Conservation (phyloP, 2,329 filamentous ascomycete genomes). For the Hypomyces rosellus region DNA sequence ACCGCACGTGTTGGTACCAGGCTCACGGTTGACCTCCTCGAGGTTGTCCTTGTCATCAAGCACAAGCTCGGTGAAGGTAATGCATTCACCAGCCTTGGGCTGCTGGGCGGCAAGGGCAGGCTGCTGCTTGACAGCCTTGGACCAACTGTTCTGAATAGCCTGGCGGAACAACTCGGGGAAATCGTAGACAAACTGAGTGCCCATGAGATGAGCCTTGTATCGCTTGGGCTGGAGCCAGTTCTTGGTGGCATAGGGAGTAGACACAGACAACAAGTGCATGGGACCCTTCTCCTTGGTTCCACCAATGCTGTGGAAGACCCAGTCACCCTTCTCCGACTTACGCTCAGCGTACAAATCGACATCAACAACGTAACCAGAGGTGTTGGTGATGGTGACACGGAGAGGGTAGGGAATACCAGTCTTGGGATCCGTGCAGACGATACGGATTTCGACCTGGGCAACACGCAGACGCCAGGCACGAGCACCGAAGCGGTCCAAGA, state of each 20-base stretch:
- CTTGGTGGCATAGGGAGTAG: constrained; percentile 93
- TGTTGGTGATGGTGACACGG: constrained; percentile 95
- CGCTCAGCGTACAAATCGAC: constrained; percentile 97
- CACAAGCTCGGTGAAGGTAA: constrained; percentile 89
- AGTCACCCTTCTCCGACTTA: constrained; percentile 96
- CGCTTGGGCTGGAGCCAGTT: constrained; percentile 98
- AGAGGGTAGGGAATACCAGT: constrained; percentile 85
- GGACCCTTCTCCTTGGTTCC: constrained; percentile 91
- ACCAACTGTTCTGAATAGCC: constrained; percentile 93
- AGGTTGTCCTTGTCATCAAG: constrained; percentile 90
- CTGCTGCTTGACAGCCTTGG: constrained; percentile 66
- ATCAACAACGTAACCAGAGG: constrained; percentile 94
- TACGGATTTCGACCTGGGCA: constrained; percentile 94
- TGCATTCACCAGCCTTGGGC: constrained; percentile 81
- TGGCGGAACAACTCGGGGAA: constrained; percentile 99
- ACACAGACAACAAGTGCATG: constrained; percentile 88
- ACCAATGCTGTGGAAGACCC: constrained; percentile 97
- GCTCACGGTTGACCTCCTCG: constrained; percentile 87
- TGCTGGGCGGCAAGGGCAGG: constrained; percentile 70
- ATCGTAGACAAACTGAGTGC: constrained; percentile 98
- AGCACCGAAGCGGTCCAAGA: constrained; percentile 92
- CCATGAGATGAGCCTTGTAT: constrained; percentile 99
- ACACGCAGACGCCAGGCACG: constrained; percentile 95
- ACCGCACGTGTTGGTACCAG: constrained; percentile 90
- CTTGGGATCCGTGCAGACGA: constrained; percentile 86